Conservation (phyloP, 1,284 basidiomycete genomes). For the Lentinus polychrous region DNA sequence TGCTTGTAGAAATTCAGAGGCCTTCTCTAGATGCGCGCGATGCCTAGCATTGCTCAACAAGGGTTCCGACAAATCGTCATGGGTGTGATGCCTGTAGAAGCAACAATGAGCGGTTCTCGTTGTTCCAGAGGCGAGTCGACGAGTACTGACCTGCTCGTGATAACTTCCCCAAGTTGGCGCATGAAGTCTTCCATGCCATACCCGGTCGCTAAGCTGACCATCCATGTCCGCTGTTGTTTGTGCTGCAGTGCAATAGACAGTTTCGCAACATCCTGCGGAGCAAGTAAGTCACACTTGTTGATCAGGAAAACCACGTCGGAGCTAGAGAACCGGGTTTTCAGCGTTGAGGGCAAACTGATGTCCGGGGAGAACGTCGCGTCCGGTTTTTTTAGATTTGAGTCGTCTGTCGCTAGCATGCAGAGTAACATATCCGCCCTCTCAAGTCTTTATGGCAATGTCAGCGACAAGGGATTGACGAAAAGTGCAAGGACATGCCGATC, state of each 20-base stretch:
- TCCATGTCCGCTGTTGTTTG: conserved; percentile 35
- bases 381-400: conserved; percentile 28
- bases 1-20: conserved; percentile 56
- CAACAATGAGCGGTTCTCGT: no score
- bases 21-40: conserved; percentile 65
- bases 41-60: conserved; percentile 79
- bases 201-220: conserved; percentile 55
- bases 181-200: conserved; percentile 54
- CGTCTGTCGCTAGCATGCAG: conserved; percentile 70
- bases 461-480: neutral
- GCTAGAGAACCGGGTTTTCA: conserved; percentile 34
- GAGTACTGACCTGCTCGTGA: conserved; percentile 47
- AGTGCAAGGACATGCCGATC: conserved; percentile 38
- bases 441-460: conserved; percentile 38
- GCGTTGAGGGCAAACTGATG: conserved; percentile 19
- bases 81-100: no score
- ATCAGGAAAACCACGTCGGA: conserved; percentile 54
- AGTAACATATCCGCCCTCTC: conserved; percentile 60
- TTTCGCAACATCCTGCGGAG: conserved; percentile 7
- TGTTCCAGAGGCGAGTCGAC: no score
- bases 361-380: conserved; percentile 36
- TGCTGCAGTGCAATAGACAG: conserved; percentile 6
- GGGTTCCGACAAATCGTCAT: conserved; percentile 26
- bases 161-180: conserved; percentile 41
- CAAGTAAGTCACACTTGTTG: conserved; percentile 66